Evolutionary conservation across 2,329 filamentous ascomycete genomes (phyloP), one percentile per base, ranked within the genome.

Genomic region (Trichoderma harzianum): DNA sequence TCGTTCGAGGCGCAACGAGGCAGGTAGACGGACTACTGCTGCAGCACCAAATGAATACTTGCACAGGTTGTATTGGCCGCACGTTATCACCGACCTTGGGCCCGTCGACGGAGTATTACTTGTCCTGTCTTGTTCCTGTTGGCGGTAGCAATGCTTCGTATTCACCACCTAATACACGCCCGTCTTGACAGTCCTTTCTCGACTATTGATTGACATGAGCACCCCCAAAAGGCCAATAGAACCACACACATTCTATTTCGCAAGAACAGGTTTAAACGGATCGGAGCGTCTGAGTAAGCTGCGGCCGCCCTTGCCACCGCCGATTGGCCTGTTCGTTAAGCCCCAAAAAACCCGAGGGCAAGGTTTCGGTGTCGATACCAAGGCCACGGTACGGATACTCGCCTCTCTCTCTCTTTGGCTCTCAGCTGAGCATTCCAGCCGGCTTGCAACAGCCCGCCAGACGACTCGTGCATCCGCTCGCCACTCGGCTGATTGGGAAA

Each of bases 321-420:
- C 55, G 64, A 36, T 39, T 67, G 66, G 53, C 26, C 55, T 51
- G 39, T 60, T 51, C 66, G 36, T 51, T 36, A 36, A 36, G 14
- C 14, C 34, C 34, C 34, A 55, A 36, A 51, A 51, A 55, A 12
- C 58, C 68, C 68, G 39, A 57, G 60, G 58, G 21, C 58, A 63
- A 70, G 68, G 60, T 64, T 43, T 34, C 68, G 68, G 68, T 30
- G 51, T 68, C 65, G 39, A 61, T 69, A 63, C 68, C 60, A 57
- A 70, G 60, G 28, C 68, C 68, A 70, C 24, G 60, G 68, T 60
- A 70, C 60, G 18, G 39, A 43, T 43, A 39, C 36, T 39, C 39
- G 4, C 16, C 2, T 2, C 39, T n/a, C 39, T 43, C 39, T 18
- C 36, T 43, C 39, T 43, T 18, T 43, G 14, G 14, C 58, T 70